Percentiles rank a stretch among this genome's conserved stretches.
These are phyloP conservation scores for Chrysanthemum lavandulifolium DNA, from an alignment of 129 eudicot genomes.

Conservation along the genomic window DNA sequence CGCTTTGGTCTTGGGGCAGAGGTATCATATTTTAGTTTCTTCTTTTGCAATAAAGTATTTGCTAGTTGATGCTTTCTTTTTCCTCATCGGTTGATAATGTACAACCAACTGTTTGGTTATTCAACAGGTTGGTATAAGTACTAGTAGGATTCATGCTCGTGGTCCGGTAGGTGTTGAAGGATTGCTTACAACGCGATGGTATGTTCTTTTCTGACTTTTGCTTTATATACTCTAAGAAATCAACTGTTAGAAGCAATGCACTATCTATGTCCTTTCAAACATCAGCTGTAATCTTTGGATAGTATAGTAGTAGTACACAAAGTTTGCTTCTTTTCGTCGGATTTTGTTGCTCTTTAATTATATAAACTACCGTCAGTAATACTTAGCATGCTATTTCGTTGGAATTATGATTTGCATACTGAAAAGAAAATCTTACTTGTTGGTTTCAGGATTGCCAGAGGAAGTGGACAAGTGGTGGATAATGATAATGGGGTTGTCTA, in stretches of 20 bases:
- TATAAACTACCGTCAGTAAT: no score
- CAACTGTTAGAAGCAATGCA: background rate
- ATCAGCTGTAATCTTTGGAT: background rate
- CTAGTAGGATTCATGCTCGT: conserved; percentile 98
- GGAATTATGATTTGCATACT: no score
- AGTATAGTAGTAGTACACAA: background rate
- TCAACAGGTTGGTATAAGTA: conserved; percentile 90
- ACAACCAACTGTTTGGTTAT: conserved; percentile 11
- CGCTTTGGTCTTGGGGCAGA: conserved; percentile 99
- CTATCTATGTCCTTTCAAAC: background rate
- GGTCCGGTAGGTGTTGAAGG: conserved; percentile 99
- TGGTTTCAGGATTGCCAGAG: conserved; percentile 55
- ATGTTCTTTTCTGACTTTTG: conserved; percentile 5
- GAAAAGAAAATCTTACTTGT: background rate
- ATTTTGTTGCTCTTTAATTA: no score
- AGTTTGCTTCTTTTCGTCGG: background rate
- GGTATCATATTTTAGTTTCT: conserved; percentile 36
- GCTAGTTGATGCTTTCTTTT: background rate
- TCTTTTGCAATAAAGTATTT: background rate
- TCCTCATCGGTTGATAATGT: background rate
- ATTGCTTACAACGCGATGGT: conserved; percentile 94
- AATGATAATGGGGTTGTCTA: conserved; percentile 79
- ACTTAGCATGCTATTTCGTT: no score
- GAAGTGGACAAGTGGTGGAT: conserved; percentile 82
- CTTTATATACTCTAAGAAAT: background rate